phyloP scores from a whole-genome alignment of 2,329 filamentous ascomycete species.

The Metarhizium anisopliae region DNA sequence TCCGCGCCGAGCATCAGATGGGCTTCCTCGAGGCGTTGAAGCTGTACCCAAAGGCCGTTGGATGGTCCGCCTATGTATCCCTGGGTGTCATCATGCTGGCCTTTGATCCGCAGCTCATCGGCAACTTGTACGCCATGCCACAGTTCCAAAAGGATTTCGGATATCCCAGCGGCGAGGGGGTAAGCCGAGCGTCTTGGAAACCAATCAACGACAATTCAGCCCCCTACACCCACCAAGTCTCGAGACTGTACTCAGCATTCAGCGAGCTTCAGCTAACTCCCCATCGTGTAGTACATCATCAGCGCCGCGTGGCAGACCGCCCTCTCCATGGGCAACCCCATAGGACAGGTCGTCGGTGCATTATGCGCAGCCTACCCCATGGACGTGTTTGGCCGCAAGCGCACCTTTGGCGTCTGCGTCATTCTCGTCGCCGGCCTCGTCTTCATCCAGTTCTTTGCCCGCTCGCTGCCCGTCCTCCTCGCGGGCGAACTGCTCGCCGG shows the following conservation, averaged over 20 bases:
- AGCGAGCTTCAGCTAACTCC: background rate
- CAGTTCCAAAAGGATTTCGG: conserved; percentile 50
- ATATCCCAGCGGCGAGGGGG: conserved; percentile 31
- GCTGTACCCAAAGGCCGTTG: conserved; percentile 36
- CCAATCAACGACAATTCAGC: too few species aligned
- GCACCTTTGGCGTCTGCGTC: conserved; percentile 43
- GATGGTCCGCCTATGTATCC: conserved; percentile 51
- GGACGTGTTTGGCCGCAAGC: conserved; percentile 23
- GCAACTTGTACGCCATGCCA: conserved; percentile 51
- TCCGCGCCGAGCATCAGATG: conserved; percentile 30
- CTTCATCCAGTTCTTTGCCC: conserved; percentile 23
- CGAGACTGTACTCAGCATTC: too few species aligned
- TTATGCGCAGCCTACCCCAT: conserved; percentile 38
- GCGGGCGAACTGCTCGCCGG: conserved; percentile 37
- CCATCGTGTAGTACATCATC: conserved; percentile 22
- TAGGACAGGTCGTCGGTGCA: conserved; percentile 48
- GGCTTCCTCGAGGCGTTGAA: conserved; percentile 30
- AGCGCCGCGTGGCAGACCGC: conserved; percentile 36
- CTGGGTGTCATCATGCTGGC: conserved; percentile 52
- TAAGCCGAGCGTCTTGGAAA: conserved; percentile 3
- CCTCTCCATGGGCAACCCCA: conserved; percentile 43
- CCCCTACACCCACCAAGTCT: too few species aligned
- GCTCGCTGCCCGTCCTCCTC: conserved; percentile 29
- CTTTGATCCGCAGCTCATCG: conserved; percentile 57
- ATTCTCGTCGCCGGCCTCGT: conserved; percentile 19